These are phyloP conservation scores for Canariomyces notabilis DNA, from an alignment of 2,329 filamentous ascomycete species.

Conservation along the genomic window DNA sequence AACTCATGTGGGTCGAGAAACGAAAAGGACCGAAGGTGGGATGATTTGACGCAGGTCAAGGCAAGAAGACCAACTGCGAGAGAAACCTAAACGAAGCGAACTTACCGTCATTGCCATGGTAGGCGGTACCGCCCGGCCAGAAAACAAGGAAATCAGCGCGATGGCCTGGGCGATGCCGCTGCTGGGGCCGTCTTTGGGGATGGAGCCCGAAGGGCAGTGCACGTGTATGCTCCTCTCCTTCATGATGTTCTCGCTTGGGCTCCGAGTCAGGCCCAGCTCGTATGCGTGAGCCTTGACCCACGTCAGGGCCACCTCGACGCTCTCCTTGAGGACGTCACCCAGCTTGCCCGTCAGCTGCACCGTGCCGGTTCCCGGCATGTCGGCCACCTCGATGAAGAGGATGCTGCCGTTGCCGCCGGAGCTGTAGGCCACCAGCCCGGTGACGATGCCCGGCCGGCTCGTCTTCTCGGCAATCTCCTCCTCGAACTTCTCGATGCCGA, in stretches of 20 bases:
- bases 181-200: slow-evolving; percentile 85
- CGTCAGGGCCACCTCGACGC: slow-evolving; percentile 88
- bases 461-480: slow-evolving; percentile 90
- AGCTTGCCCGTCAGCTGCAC: slow-evolving; percentile 96
- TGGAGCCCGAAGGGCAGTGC: slow-evolving; percentile 89
- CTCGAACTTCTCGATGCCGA: slow-evolving; percentile 90
- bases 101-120: slow-evolving; percentile 90
- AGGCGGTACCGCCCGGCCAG: slow-evolving; percentile 77
- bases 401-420: slow-evolving; percentile 92
- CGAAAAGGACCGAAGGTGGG: slow-evolving; percentile 1
- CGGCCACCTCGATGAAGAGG: slow-evolving; percentile 94
- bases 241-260: slow-evolving; percentile 88
- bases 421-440: slow-evolving; percentile 90
- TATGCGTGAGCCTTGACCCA: slow-evolving; percentile 98
- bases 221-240: slow-evolving; percentile 91
- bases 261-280: slow-evolving; percentile 76
- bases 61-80: not conserved
- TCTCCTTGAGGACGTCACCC: slow-evolving; percentile 94
- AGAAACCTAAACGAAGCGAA: slow-evolving; percentile 1
- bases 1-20: slow-evolving; percentile 16
- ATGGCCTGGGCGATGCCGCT: slow-evolving; percentile 93
- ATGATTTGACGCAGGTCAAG: too few species aligned
- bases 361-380: slow-evolving; percentile 89
- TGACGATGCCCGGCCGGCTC: slow-evolving; percentile 84
- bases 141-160: slow-evolving; percentile 86